Conservation (phyloP, 768 basidiomycete genomes). For the Leccinum disarticulatum region DNA sequence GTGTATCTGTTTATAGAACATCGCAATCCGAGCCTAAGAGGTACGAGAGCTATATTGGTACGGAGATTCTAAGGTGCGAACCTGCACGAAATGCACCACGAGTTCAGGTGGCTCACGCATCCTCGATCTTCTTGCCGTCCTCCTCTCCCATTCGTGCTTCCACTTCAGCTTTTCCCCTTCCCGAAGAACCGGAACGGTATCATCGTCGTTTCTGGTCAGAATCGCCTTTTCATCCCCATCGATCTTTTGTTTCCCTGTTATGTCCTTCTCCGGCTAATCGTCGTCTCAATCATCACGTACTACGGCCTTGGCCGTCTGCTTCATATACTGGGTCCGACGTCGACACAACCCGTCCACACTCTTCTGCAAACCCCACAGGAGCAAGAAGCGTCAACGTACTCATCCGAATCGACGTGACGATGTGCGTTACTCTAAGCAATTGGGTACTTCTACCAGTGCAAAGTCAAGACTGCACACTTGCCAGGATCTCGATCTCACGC, state of each 20-base stretch:
- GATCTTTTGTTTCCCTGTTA: neutral
- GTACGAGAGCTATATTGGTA: too few relatives aligned
- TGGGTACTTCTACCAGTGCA: too few relatives aligned
- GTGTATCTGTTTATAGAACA: too few relatives aligned
- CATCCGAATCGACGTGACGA: neutral
- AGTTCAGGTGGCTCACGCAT: slow-evolving; percentile 53
- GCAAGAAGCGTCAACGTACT: neutral
- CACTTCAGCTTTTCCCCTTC: neutral
- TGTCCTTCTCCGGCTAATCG: neutral
- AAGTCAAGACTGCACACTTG: too few relatives aligned
- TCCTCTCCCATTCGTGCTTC: neutral
- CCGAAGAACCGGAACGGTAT: neutral
- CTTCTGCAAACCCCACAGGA: neutral
- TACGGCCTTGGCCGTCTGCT: neutral
- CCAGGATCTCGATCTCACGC: too few relatives aligned
- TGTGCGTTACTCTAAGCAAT: slow-evolving; percentile 1
- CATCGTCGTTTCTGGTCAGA: neutral
- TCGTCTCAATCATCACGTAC: slow-evolving; percentile 61
- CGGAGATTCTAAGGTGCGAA: neutral
- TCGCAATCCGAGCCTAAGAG: too few relatives aligned
- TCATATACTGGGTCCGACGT: neutral
- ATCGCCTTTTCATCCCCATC: neutral
- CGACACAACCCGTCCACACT: neutral
- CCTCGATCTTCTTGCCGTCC: slow-evolving; percentile 51
- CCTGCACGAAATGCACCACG: slow-evolving; percentile 9